Evolutionary conservation across 2,329 filamentous ascomycete species (phyloP).

Genomic region (Aureobasidium sp.): DNA sequence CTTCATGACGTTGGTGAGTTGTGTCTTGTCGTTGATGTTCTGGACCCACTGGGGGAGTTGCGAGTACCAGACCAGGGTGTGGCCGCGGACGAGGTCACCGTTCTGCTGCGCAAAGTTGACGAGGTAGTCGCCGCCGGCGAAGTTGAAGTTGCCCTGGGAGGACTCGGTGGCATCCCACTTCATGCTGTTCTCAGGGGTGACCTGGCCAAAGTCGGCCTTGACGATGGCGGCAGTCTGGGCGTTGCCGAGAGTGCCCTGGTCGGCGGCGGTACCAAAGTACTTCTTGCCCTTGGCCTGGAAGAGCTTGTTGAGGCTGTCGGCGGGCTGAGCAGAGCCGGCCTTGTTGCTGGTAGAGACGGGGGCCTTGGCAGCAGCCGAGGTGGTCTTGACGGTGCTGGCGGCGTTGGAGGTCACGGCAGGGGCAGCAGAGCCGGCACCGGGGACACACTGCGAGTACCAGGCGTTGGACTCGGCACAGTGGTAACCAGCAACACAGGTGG

Average conservation of each 20-base stretch:
- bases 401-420: neutral
- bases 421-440: neutral
- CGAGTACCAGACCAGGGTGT: slow-evolving; percentile 57
- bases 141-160: slow-evolving; percentile 45
- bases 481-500: slow-evolving; percentile 25
- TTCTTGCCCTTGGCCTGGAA: slow-evolving; percentile 56
- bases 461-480: slow-evolving; percentile 28
- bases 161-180: slow-evolving; percentile 55
- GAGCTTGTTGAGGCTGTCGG: slow-evolving; percentile 43
- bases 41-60: slow-evolving; percentile 48
- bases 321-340: slow-evolving; percentile 3
- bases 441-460: slow-evolving; percentile 29
- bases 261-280: slow-evolving; percentile 53
- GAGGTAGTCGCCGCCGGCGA: slow-evolving; percentile 48
- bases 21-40: slow-evolving; percentile 42
- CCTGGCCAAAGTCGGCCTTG: slow-evolving; percentile 52
- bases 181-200: slow-evolving; percentile 62
- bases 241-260: slow-evolving; percentile 43
- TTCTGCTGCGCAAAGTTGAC: slow-evolving; percentile 50
- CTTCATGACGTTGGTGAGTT: slow-evolving; percentile 49
- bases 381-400: neutral
- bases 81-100: slow-evolving; percentile 52
- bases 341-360: slow-evolving; percentile 5
- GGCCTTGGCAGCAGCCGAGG: slow-evolving; percentile 1
- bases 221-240: slow-evolving; percentile 49